Evolutionary conservation across 257 asterid species (phyloP).

Genomic region (Leonotis leonurus): DNA sequence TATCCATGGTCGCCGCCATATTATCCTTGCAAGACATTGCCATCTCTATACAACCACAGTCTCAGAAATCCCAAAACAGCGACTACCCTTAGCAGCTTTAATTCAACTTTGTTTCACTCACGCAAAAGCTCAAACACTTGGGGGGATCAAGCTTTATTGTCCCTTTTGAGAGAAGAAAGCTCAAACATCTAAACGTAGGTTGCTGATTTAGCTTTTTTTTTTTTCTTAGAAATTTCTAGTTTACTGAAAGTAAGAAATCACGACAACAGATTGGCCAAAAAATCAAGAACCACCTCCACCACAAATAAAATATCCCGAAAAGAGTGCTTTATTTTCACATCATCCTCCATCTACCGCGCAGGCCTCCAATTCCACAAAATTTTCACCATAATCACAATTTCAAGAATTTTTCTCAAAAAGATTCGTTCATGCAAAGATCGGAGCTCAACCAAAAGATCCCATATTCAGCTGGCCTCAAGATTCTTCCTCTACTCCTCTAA

Average conservation of each 20-base stretch:
- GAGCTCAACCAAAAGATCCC: slow-evolving; percentile 15
- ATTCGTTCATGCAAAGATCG: slow-evolving; percentile 18
- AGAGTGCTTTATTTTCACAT: slow-evolving; percentile 2
- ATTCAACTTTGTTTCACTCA: slow-evolving; percentile 2
- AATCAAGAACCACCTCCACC: slow-evolving; percentile 18
- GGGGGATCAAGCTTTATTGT: slow-evolving; percentile 1
- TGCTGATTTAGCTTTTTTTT: slow-evolving; percentile 5
- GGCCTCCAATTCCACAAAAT: slow-evolving; percentile 32
- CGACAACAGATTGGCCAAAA: slow-evolving; percentile 27
- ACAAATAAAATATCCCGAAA: neutral
- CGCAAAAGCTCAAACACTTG: slow-evolving; percentile 14
- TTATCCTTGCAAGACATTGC: slow-evolving; percentile 69
- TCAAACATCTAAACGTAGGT: slow-evolving; percentile 21
- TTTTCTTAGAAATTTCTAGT: neutral
- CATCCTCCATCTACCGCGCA: slow-evolving; percentile 24
- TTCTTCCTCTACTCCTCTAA: neutral
- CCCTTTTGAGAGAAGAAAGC: slow-evolving; percentile 4
- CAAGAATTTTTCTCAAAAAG: neutral
- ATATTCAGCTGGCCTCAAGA: slow-evolving; percentile 7
- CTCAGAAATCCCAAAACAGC: too few relatives aligned
- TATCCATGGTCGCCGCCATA: slow-evolving; percentile 46
- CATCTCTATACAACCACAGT: slow-evolving; percentile 31
- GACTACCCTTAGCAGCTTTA: too few relatives aligned
- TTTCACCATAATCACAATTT: slow-evolving; percentile 20
- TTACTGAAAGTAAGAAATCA: slow-evolving; percentile 28